Evolutionary conservation across 495 filamentous ascomycete species (phyloP), one percentile per base, ranked within the genome.

Genomic region (Parachaetomium inaequale): DNA sequence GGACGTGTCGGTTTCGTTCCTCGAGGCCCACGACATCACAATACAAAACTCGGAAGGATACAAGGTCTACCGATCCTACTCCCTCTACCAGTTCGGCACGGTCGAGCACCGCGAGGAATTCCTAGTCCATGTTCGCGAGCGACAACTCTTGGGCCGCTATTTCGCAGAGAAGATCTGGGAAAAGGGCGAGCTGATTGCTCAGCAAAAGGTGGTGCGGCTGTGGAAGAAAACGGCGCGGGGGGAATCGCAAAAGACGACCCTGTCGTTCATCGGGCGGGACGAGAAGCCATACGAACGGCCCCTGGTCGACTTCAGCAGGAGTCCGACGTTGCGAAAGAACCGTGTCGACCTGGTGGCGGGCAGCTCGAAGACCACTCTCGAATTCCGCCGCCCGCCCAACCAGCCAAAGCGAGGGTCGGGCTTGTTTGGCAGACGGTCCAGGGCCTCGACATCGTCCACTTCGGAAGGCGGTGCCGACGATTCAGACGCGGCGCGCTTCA

Each of bases 151-250:
- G 49, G 49, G 49, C 49, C 49, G 49, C 28, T 52, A 52, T 17
- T 52, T 31, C 28, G 49, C 49, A 14, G 49, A 52, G 15, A 52
- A 32, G 49, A 52, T 52, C 25, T 52, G 49, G 49, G 49, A 52
- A 19, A 7, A 10, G 49, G 28, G 49, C 49, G 49, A 52, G 0
- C 17, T 52, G 49, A 52, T 52, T 19, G 49, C 49, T 15, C 49
- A 52, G 49, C 49, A 52, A 32, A 52, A 52, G 28, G 49, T 52
- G 5, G 49, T 52, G 4, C 49, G 49, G 28, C 28, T 52, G 14
- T 52, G 49, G 49, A 52, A n/a, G 28, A 52, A 52, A 15, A 52
- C 28, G 28, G n/a, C 17, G 4, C 32, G 28, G 2, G 7, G 17
- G 15, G 28, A 32, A 0, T 31, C 28, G 3, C 49, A 52, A 19